Evolutionary conservation across 2,329 filamentous ascomycete genomes (phyloP).

Genomic region (Camptophora hylomeconis): DNA sequence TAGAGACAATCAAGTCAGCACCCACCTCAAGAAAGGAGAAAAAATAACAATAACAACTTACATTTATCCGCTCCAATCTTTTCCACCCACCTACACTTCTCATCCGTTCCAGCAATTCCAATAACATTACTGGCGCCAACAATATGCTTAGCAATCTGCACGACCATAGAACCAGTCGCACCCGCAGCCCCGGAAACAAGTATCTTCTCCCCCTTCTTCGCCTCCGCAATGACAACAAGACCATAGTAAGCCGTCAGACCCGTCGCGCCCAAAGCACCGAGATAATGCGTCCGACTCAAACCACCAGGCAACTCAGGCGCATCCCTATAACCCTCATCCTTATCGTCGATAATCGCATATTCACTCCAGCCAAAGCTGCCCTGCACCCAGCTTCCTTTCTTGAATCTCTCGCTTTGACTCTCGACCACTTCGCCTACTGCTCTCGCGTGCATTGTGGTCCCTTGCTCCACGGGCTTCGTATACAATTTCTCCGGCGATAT

Average conservation of each 20-base stretch:
- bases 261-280: conserved; percentile 13
- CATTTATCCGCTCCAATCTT: conserved; percentile 47
- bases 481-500: conserved; percentile 29
- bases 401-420: conserved; percentile 20
- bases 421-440: conserved; percentile 27
- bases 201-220: conserved; percentile 57
- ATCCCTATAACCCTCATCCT: conserved; percentile 10
- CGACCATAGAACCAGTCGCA: conserved; percentile 57
- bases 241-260: conserved; percentile 68
- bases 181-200: conserved; percentile 68
- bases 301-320: conserved; percentile 18
- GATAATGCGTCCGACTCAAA: conserved; percentile 29
- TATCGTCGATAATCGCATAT: conserved; percentile 26
- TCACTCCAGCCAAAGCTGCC: conserved; percentile 28
- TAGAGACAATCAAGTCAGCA: neutral
- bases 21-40: neutral
- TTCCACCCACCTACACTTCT: conserved; percentile 55
- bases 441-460: conserved; percentile 26
- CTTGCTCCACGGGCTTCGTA: conserved; percentile 29
- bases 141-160: conserved; percentile 37
- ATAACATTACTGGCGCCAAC: conserved; percentile 48
- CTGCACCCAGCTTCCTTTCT: conserved; percentile 25
- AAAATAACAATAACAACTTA: neutral
- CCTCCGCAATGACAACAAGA: conserved; percentile 52
- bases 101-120: conserved; percentile 52